Evolutionary conservation across 2,329 filamentous ascomycete genomes (phyloP).

Genomic region (Stachybotrys chlorohalonatus): DNA sequence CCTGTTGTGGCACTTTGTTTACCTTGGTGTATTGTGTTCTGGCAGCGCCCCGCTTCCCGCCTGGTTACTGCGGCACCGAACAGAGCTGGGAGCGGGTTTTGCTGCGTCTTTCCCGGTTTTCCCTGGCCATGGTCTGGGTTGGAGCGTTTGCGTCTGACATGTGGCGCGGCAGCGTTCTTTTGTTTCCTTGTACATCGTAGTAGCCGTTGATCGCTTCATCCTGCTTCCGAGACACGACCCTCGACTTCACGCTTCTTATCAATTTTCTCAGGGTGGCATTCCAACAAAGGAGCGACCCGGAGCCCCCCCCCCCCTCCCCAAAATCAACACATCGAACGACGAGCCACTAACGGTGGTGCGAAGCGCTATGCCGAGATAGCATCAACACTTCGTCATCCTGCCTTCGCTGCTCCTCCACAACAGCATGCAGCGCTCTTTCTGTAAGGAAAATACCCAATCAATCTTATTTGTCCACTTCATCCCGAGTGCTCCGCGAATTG

Average conservation of each 20-base stretch:
- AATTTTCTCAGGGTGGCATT: neutral
- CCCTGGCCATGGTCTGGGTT: neutral
- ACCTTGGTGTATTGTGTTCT: neutral
- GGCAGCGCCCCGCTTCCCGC: neutral
- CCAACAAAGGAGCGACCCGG: neutral
- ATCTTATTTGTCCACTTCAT: no score
- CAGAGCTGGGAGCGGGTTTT: neutral
- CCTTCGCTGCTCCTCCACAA: neutral
- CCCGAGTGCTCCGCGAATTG: no score
- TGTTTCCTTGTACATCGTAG: neutral
- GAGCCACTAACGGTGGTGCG: neutral
- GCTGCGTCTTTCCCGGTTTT: neutral
- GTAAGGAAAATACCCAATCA: neutral
- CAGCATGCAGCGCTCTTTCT: neutral
- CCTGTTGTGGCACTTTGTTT: neutral
- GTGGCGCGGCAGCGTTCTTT: neutral
- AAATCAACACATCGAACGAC: neutral
- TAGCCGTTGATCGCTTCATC: neutral
- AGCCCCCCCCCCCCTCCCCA: no score
- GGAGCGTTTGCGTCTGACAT: neutral
- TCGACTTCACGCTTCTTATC: neutral
- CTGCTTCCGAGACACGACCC: neutral
- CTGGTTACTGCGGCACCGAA: constrained; percentile 1
- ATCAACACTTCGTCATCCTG: neutral
- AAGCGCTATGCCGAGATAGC: neutral